phyloP scores from a whole-genome alignment of 192 early-diverging fungal species.

The Umbelopsis sp. region DNA sequence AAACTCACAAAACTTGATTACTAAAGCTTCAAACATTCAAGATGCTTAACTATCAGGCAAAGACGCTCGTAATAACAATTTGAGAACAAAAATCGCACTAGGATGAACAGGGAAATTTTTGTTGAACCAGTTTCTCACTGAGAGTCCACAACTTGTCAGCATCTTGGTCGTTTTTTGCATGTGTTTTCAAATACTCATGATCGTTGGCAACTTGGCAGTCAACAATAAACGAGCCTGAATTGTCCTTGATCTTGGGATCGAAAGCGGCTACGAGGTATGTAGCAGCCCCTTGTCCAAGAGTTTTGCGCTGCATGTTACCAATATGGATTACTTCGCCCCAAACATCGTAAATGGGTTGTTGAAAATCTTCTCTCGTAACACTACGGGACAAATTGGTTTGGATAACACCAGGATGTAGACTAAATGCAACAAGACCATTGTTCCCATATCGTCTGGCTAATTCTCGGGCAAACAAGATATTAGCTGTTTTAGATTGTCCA shows the following conservation, averaged over 20 bases:
- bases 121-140: not conserved
- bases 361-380: not conserved
- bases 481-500: constrained; percentile 53
- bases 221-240: not conserved
- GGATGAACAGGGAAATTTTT: no score
- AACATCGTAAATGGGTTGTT: not conserved
- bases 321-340: no score
- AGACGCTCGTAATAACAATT: no score
- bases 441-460: constrained; percentile 4
- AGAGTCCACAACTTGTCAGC: not conserved
- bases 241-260: not conserved
- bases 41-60: no score
- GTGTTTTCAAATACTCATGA: not conserved
- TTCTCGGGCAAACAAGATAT: constrained; percentile 51
- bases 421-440: constrained; percentile 13
- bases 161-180: not conserved
- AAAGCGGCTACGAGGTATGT: constrained; percentile 2
- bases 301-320: no score
- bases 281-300: not conserved
- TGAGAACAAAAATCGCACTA: no score
- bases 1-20: no score
- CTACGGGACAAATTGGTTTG: not conserved
- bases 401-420: constrained; percentile 22
- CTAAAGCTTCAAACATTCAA: no score
- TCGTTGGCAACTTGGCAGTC: not conserved